phyloP scores from a whole-genome alignment of 768 basidiomycete genomes.

The Antrodiella citrinella region DNA sequence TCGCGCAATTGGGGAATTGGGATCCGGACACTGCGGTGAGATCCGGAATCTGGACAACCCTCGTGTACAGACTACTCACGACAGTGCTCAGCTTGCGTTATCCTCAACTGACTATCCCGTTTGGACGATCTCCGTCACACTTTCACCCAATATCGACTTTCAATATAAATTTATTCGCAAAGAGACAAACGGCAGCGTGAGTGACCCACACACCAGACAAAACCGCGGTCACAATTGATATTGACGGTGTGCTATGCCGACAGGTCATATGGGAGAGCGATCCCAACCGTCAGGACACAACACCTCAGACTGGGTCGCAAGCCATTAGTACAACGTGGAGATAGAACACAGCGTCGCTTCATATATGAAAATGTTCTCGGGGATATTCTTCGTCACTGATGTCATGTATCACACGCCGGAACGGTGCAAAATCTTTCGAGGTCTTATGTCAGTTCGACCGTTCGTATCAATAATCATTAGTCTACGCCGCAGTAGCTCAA shows the following conservation, averaged over 20 bases:
- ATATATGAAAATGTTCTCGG: too few relatives aligned
- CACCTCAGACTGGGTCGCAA: conserved; percentile 31
- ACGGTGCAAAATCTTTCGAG: too few relatives aligned
- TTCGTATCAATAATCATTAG: background rate
- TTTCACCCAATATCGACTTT: conserved; percentile 39
- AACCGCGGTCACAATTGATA: background rate
- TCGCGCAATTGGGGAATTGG: conserved; percentile 49
- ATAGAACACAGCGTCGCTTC: conserved; percentile 17
- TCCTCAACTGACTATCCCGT: conserved; percentile 45
- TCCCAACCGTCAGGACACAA: conserved; percentile 44
- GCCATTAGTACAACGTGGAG: conserved; percentile 38
- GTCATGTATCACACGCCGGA: too few relatives aligned
- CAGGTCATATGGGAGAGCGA: conserved; percentile 57
- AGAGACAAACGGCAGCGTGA: conserved; percentile 40
- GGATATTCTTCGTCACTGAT: too few relatives aligned
- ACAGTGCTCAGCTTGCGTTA: conserved; percentile 38
- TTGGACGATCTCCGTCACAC: conserved; percentile 42
- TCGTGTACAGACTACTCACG: background rate
- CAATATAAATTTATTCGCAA: conserved; percentile 58
- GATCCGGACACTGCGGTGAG: conserved; percentile 37
- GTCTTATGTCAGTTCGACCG: too few relatives aligned
- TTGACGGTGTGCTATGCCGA: background rate
- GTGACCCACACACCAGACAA: conserved; percentile 12
- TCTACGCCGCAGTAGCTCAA: background rate
- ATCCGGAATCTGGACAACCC: too few relatives aligned